Conservation (phyloP, 2,329 filamentous ascomycete genomes). For the Simplicillium sp. region DNA sequence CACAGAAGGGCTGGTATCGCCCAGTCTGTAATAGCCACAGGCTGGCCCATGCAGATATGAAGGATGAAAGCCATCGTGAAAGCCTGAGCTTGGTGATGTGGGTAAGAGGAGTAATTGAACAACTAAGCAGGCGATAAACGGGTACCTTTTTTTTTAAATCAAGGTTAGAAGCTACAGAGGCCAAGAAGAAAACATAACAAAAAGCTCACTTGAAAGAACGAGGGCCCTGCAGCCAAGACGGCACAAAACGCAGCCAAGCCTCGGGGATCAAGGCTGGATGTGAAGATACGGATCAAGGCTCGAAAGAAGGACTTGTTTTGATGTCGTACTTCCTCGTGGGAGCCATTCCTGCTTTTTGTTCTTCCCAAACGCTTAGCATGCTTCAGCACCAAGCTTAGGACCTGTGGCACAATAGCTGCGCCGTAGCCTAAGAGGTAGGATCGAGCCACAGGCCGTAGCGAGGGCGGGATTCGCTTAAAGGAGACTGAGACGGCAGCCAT, state of each 20-base stretch:
- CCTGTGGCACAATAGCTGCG: conserved; percentile 45
- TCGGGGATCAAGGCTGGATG: conserved; percentile 40
- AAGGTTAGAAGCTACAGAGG: too few relatives aligned
- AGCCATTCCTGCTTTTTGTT: conserved; percentile 16
- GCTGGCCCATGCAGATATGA: conserved; percentile 48
- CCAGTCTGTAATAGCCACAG: conserved; percentile 49
- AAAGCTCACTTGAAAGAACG: conserved; percentile 46
- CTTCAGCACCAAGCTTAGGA: conserved; percentile 44
- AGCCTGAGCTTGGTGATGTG: too few relatives aligned
- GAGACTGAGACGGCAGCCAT: too few relatives aligned
- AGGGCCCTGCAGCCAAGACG: conserved; percentile 47
- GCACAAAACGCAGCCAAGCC: conserved; percentile 57
- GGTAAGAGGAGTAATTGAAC: too few relatives aligned
- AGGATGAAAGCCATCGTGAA: conserved; percentile 47
- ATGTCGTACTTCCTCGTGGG: conserved; percentile 13
- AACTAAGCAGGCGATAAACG: too few relatives aligned
- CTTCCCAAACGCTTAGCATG: conserved; percentile 30
- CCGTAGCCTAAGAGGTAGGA: conserved; percentile 53
- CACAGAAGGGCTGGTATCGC: conserved; percentile 30
- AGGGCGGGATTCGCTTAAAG: conserved; percentile 31
- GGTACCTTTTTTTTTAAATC: background rate
- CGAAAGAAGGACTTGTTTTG: conserved; percentile 20
- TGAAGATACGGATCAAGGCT: conserved; percentile 30
- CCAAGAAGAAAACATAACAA: background rate
- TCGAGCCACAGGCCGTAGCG: conserved; percentile 45